A percentile compares a stretch with the other conserved stretches of the same genome.
Evolutionary conservation across 306 rosid species (phyloP).

Genomic region (Medicago truncatula): MtrunA17r5.0-ANR NC_053044.1:21947501-21948000

Average conservation of each 20-base stretch:
- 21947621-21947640: conserved; percentile 49
- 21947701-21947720: not conserved
- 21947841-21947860: not conserved
- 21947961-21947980: conserved; percentile 98
- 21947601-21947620: conserved; percentile 96
- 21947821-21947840: not conserved
- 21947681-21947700: conserved; percentile 13
- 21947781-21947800: not conserved
- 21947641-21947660: conserved; percentile 16
- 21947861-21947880: conserved; percentile 74
- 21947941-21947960: conserved; percentile 92
- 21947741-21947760: not conserved
- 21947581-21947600: conserved; percentile 97
- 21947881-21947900: conserved; percentile 96
- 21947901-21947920: conserved; percentile 96
- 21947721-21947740: not conserved
- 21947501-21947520: conserved; percentile 78
- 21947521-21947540: conserved; percentile 98
- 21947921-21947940: conserved; percentile 76
- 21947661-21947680: not conserved
- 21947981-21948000: conserved; percentile 98
- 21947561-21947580: conserved; percentile 92
- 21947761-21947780: not conserved
- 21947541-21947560: conserved; percentile 92
- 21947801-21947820: not conserved